Conservation (phyloP, 305 asterid species). For the Coffea humblotiana region DNA sequence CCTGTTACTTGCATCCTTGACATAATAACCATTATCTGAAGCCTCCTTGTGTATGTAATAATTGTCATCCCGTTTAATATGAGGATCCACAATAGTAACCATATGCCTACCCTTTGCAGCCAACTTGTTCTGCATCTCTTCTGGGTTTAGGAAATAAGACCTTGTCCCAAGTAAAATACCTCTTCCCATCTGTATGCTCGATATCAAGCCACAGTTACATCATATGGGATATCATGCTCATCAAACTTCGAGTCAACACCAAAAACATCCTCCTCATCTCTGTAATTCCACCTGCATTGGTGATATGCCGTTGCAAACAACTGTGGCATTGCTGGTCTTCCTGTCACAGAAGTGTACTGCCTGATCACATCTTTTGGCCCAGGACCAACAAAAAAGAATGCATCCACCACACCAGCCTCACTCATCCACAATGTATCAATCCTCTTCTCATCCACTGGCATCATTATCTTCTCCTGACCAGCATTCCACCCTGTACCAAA, state of each 20-base stretch:
- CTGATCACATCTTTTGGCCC: conserved; percentile 84
- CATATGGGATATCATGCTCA: conserved; percentile 92
- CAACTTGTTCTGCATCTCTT: conserved; percentile 89
- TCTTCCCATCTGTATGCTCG: conserved; percentile 94
- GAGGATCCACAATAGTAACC: conserved; percentile 99
- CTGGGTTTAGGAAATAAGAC: conserved; percentile 80
- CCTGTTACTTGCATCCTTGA: conserved; percentile 76
- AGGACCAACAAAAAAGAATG: conserved; percentile 93
- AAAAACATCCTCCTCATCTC: conserved; percentile 84
- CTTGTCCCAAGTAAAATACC: conserved; percentile 93
- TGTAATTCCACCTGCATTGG: conserved; percentile 98
- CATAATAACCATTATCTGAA: conserved; percentile 76
- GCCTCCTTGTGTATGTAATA: conserved; percentile 94
- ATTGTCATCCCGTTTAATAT: conserved; percentile 87
- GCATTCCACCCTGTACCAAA: conserved; percentile 77
- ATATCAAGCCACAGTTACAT: conserved; percentile 96
- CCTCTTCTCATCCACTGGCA: conserved; percentile 78
- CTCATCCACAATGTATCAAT: conserved; percentile 95
- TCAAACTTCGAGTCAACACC: conserved; percentile 87
- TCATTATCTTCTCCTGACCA: conserved; percentile 49
- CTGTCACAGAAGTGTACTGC: conserved; percentile 85
- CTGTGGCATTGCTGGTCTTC: conserved; percentile 89
- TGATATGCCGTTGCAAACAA: conserved; percentile 86
- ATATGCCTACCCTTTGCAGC: conserved; percentile 91
- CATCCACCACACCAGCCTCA: conserved; percentile 95